These are phyloP conservation scores for Diplodia corticola DNA, from an alignment of 2,329 filamentous ascomycete genomes.

Conservation along the genomic window DNA sequence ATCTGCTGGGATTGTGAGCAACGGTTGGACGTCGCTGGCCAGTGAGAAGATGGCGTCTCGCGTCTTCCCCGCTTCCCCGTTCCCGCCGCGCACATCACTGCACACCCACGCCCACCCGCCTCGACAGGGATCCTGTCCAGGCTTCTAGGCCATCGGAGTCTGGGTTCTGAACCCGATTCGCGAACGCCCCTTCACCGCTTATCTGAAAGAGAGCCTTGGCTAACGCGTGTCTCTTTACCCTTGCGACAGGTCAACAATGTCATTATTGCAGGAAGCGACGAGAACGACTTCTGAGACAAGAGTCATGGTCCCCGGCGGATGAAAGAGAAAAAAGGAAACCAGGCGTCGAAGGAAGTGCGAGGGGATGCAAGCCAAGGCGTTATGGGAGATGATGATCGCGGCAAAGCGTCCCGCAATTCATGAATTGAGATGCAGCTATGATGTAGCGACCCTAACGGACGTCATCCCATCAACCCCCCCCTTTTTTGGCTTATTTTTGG, in stretches of 20 bases:
- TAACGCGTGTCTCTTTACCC: constrained; percentile 11
- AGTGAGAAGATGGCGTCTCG: constrained; percentile 1
- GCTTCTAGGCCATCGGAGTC: neutral
- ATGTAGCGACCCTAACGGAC: neutral
- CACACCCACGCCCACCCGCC: neutral
- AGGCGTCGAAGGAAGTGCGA: neutral
- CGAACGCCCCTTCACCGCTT: constrained; percentile 20
- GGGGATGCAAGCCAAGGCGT: neutral
- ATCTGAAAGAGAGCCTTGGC: constrained; percentile 14
- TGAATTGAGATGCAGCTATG: neutral
- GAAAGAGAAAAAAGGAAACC: neutral
- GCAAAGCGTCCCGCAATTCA: neutral
- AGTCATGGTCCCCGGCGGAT: neutral
- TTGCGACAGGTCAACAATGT: constrained; percentile 74
- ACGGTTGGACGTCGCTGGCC: neutral
- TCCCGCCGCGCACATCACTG: constrained; percentile 6
- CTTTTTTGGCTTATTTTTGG: neutral
- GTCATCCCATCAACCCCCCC: neutral
- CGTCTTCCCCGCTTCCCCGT: constrained; percentile 17
- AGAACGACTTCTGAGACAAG: constrained; percentile 73
- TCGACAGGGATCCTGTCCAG: neutral
- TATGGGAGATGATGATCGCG: neutral
- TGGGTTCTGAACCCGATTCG: constrained; percentile 14
- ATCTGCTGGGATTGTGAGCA: constrained; percentile 2
- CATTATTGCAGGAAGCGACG: constrained; percentile 83